Evolutionary conservation across 148 eudicot species (phyloP).

Genomic region (Rhododendron ferrugineum): DNA sequence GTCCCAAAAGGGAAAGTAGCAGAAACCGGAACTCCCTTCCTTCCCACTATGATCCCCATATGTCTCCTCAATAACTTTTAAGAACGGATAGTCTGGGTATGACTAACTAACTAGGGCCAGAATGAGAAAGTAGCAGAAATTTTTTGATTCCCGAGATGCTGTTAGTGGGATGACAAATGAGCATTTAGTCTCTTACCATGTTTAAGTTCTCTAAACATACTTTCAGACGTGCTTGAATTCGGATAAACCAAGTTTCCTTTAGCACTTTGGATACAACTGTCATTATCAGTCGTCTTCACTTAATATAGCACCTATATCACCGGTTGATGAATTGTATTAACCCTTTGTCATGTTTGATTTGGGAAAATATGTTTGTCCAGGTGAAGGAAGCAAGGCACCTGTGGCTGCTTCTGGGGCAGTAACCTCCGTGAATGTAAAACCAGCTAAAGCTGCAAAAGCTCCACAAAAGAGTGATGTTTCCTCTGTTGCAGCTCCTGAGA

Average conservation of each 20-base stretch:
- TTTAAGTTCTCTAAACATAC: not conserved
- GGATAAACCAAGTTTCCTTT: not conserved
- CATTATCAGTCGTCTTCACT: not conserved
- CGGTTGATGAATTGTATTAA: not conserved
- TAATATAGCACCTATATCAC: not conserved
- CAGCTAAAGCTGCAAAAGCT: slow-evolving; percentile 52
- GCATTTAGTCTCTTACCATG: not conserved
- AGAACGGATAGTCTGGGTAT: not conserved
- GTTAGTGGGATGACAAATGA: not conserved
- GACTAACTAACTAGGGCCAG: not conserved
- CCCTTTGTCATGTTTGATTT: not conserved
- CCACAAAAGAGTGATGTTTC: slow-evolving; percentile 57
- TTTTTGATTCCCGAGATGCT: not conserved
- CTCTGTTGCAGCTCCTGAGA: slow-evolving; percentile 67
- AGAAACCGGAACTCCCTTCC: not conserved
- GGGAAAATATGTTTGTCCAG: slow-evolving; percentile 25
- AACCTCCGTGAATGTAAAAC: slow-evolving; percentile 36
- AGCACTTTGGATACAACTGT: not conserved
- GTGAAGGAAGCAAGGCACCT: slow-evolving; percentile 47
- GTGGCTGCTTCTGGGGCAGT: slow-evolving; percentile 43
- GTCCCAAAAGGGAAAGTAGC: not conserved
- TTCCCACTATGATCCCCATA: not conserved
- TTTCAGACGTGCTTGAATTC: not conserved
- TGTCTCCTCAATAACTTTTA: not conserved
- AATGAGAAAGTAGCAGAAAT: not conserved